phyloP scores from a whole-genome alignment of 2,329 filamentous ascomycete genomes.

The Fonsecaea multimorphosa region DNA sequence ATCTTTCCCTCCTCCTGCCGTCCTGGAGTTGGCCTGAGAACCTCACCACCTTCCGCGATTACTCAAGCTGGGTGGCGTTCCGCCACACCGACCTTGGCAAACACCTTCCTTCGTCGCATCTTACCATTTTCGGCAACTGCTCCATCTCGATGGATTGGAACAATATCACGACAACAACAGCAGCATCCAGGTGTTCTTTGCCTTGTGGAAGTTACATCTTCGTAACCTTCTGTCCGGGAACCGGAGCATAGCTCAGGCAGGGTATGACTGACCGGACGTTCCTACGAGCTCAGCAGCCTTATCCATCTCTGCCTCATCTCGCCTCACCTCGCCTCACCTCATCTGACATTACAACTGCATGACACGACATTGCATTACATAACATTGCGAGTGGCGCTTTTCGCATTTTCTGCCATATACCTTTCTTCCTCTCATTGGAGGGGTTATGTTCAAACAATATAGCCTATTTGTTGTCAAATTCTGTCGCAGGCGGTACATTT shows the following conservation, averaged over 20 bases:
- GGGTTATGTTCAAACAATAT: constrained; percentile 9
- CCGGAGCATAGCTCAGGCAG: background rate
- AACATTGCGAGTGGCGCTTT: constrained; percentile 13
- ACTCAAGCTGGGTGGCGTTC: constrained; percentile 7
- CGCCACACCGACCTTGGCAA: constrained; percentile 10
- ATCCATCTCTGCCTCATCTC: background rate
- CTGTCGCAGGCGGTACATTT: background rate
- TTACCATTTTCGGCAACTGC: constrained; percentile 7
- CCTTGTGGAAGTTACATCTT: background rate
- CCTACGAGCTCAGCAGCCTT: background rate
- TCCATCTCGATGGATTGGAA: background rate
- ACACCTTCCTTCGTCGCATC: background rate
- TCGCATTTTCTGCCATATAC: constrained; percentile 1
- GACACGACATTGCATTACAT: constrained; percentile 9
- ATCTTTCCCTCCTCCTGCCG: background rate
- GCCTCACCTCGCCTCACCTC: constrained; percentile 9
- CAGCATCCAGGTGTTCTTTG: background rate
- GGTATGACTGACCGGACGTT: background rate
- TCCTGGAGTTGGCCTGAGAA: background rate
- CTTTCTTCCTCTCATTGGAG: background rate
- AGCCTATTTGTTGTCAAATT: constrained; percentile 11
- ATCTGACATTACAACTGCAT: constrained; percentile 16
- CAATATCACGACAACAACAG: background rate
- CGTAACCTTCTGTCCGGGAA: background rate
- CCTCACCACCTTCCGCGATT: constrained; percentile 15